Evolutionary conservation across 768 basidiomycete species (phyloP).

Genomic region (Rhizopogon vesiculosus): DNA sequence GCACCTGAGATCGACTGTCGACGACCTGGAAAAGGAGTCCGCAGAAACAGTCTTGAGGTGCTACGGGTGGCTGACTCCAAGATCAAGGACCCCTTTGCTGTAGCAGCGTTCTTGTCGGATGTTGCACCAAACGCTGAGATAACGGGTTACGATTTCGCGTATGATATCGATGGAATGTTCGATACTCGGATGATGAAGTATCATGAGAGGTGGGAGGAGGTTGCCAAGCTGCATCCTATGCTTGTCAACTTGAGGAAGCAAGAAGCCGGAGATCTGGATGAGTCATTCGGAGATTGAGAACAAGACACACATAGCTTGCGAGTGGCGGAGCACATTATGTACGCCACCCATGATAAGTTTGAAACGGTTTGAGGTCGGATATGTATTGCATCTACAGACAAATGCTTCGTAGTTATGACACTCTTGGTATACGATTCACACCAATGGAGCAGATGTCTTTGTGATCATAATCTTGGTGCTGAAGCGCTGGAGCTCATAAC

Average conservation of each 20-base stretch:
- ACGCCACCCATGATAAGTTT: no score
- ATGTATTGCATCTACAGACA: no score
- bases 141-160: background rate
- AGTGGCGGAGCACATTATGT: no score
- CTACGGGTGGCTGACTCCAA: background rate
- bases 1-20: background rate
- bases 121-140: background rate
- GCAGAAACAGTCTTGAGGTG: background rate
- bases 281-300: no score
- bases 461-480: no score
- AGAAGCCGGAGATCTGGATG: background rate
- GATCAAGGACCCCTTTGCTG: background rate
- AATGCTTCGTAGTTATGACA: no score
- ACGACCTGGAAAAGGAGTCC: background rate
- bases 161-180: background rate
- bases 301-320: no score
- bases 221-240: background rate
- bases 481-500: no score
- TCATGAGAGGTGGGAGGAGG: slow-evolving; percentile 1
- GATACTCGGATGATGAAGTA: background rate
- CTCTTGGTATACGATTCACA: no score
- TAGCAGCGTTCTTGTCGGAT: background rate
- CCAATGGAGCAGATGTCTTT: no score
- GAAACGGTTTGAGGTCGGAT: no score
- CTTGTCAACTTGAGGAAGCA: slow-evolving; percentile 1